Base-by-base conservation (phyloP, 441 rosid species). In the Croton laevigatus region DNA sequence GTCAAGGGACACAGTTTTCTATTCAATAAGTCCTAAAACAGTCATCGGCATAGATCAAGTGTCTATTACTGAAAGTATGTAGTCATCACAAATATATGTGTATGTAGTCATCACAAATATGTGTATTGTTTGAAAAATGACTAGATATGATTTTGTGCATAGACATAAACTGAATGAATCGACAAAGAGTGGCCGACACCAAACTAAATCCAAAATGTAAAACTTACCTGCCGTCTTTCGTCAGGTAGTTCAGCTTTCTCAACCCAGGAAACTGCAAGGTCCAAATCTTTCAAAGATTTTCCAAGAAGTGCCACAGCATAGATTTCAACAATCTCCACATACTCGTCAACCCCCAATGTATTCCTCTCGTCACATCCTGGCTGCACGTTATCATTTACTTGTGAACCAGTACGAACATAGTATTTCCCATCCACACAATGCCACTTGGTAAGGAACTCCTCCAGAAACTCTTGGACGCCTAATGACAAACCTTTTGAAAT, bases 191-290 rank as follows among this genome's bases (percentile, higher is more conserved):
- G n/a, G n/a, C 0, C 11, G 16, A 20, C 16, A 62, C 63, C 55
- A 52, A 68, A 14, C 22, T 44, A 62, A 66, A 68, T 53, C 48
- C 59, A 48, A 60, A 27, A 32, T 22, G 22, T 49, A 51, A 65
- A 40, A 12, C 54, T 71, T 82, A 91, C 98, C 91, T 86, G 94
- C 69, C 84, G 82, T 72, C 78, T 86, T 71, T 87, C 91, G 70
- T 88, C 94, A 11, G 97, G 93, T 74, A 94, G 57, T 55, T 81
- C 77, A 80, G 96, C 90, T 74, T 88, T 81, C 83, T 91, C 96
- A 58, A 85, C 85, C 97, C 97, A 91, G 69, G 90, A 75, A 74
- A 87, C 74, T 71, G 97, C 97, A 76, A 54, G 68, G 64, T 83
- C 83, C 65, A 88, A 38, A 69, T 91, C 82, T 45, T 79, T 78